These are phyloP conservation scores for Ligustrum vulgare DNA, from an alignment of 257 asterid genomes.

Conservation along the genomic window DNA sequence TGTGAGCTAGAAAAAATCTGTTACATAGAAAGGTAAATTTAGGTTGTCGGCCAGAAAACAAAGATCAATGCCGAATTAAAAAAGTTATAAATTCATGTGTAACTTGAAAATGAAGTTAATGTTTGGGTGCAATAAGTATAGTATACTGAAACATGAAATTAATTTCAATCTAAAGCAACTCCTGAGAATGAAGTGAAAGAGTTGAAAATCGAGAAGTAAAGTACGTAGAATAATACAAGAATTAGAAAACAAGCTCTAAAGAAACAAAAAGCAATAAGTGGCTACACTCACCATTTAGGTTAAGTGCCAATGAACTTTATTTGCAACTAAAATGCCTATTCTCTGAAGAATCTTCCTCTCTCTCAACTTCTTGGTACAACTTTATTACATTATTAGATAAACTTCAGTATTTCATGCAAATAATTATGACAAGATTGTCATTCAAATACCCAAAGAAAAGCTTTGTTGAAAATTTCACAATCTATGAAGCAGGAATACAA, in stretches of 20 bases:
- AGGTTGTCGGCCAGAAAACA: not conserved
- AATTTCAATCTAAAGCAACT: conserved; percentile 6
- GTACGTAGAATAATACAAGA: not conserved
- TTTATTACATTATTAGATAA: not conserved
- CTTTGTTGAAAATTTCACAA: not conserved
- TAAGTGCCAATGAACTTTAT: not conserved
- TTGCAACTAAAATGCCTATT: not conserved
- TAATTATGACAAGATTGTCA: not conserved
- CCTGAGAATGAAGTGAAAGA: conserved; percentile 14
- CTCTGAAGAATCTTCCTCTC: not conserved
- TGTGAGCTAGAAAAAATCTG: not conserved
- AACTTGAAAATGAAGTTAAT: conserved; percentile 1
- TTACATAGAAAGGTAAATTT: not conserved
- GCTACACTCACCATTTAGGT: not conserved
- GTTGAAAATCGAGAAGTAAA: not conserved
- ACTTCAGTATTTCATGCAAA: not conserved
- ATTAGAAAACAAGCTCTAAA: not conserved
- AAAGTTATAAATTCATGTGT: not conserved
- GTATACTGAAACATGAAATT: not conserved
- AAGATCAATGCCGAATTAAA: not conserved
- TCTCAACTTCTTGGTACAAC: not conserved
- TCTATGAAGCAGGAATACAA: not conserved
- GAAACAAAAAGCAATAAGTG: not conserved
- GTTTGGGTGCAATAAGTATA: not conserved
- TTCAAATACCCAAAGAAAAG: not conserved